These are phyloP conservation scores for Cymodocea nodosa DNA, from an alignment of 116 monocot genomes.

Conservation along the genomic window DNA sequence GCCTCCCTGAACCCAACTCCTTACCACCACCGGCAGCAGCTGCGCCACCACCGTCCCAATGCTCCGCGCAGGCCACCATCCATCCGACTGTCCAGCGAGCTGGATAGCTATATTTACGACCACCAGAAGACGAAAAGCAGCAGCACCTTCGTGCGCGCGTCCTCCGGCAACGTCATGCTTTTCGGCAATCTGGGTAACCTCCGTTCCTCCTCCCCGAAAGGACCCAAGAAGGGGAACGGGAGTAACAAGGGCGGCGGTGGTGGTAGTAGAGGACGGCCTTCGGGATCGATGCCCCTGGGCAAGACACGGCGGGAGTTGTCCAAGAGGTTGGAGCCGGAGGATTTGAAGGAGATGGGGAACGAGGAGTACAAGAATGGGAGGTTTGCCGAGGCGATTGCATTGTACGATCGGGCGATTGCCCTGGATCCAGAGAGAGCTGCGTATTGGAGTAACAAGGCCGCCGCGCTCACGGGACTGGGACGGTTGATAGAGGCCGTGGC, in stretches of 20 bases:
- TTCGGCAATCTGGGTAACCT: slow-evolving; percentile 17
- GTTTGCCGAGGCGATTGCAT: slow-evolving; percentile 39
- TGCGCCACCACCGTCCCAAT: not conserved
- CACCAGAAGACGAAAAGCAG: slow-evolving; percentile 11
- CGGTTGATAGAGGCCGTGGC: slow-evolving; percentile 40
- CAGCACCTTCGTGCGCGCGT: slow-evolving; percentile 16
- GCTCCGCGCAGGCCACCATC: not conserved
- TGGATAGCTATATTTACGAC: slow-evolving; percentile 11
- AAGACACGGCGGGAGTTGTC: slow-evolving; percentile 38
- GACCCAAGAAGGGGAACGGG: not conserved
- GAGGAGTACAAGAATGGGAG: slow-evolving; percentile 62
- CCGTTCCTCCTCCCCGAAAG: slow-evolving; percentile 2
- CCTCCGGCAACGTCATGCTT: slow-evolving; percentile 20
- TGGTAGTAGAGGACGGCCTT: not conserved
- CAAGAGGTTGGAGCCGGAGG: slow-evolving; percentile 38
- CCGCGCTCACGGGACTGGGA: slow-evolving; percentile 37
- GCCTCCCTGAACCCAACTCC: not conserved
- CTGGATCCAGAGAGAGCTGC: slow-evolving; percentile 40
- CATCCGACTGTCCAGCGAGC: slow-evolving; percentile 8
- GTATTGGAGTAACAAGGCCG: slow-evolving; percentile 66
- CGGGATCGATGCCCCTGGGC: not conserved
- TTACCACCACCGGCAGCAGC: not conserved
- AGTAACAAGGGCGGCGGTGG: not conserved
- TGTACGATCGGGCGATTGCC: slow-evolving; percentile 50
- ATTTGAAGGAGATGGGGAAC: slow-evolving; percentile 66